Percentiles rank a stretch among this genome's conserved stretches.
Conservation (phyloP, 2,329 filamentous ascomycete species). For the Fusarium heterosporum region DNA sequence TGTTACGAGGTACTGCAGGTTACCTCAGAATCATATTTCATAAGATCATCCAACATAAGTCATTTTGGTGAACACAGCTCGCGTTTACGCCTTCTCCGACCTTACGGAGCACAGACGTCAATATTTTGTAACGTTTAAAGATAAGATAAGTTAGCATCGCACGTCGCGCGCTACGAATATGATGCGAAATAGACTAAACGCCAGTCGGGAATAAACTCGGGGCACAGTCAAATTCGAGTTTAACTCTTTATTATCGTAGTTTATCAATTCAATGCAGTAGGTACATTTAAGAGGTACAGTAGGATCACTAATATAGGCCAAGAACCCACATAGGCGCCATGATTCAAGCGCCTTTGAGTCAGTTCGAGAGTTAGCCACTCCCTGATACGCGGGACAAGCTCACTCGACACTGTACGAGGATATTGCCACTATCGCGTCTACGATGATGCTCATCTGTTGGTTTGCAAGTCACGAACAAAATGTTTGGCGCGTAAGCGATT, state of each 20-base stretch:
- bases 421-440: slow-evolving; percentile 15
- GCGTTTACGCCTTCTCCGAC: slow-evolving; percentile 25
- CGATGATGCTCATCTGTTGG: background rate
- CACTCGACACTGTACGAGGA: slow-evolving; percentile 8
- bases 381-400: background rate
- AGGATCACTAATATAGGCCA: background rate
- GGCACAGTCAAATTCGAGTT: background rate
- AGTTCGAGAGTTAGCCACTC: background rate
- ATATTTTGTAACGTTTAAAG: background rate
- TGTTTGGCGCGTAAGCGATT: slow-evolving; percentile 10
- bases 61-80: background rate
- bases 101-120: background rate
- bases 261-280: too few relatives aligned
- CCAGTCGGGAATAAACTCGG: background rate
- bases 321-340: background rate
- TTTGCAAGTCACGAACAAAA: slow-evolving; percentile 7
- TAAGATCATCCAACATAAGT: slow-evolving; percentile 34
- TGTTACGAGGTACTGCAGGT: slow-evolving; percentile 22
- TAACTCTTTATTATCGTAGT: background rate
- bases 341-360: background rate
- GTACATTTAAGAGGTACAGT: too few relatives aligned
- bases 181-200: background rate
- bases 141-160: background rate
- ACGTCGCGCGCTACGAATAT: background rate
- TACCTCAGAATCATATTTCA: slow-evolving; percentile 32